Evolutionary conservation across 192 early-diverging fungal species (phyloP), one percentile per base, ranked within the genome.

Genomic region (Gaertneriomyces semiglobifer): DNA sequence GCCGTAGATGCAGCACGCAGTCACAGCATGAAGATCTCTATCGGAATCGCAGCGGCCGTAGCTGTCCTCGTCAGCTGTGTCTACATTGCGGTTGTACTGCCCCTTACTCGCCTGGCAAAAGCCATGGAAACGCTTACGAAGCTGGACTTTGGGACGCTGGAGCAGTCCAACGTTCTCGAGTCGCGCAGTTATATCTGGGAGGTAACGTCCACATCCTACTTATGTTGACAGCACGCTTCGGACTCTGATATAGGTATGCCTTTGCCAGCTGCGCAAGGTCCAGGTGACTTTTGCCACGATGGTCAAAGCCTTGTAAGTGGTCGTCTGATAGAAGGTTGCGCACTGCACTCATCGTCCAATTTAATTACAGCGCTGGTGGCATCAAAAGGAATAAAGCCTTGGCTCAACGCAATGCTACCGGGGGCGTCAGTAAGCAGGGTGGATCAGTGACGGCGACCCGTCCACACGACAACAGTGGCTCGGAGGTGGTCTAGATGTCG

Each of bases 261-360:
- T 57, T 57, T 57, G 11, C 18, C 33, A 57, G 59, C 44, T 60
- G 59, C 18, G 59, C 14, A 60, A 60, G n/a, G 59, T 60, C 10
- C 59, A 60, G 20, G 44, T 43, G 2, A 60, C 59, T n/a, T 60
- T 60, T 38, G 59, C 59, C 41, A 60, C 59, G 12, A 60, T 60
- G 59, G 59, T 60, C 40, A 60, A 60, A 38, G 59, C 59, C 20
- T 60, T 60, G 59, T 60, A 60, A 60, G 59, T 60, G 25, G 25
- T 33, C 2, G 25, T n/a, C 38, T 14, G n/a, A 11, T 14, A 39
- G n/a, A 44, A 1, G 12, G 2, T 12, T 20, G 20, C 12, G 11
- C 1, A 57, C 1, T 12, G 14, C 11, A 57, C 16, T 38, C 20
- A 16, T 38, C 55, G 20, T 16, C 3, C 14, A 57, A 25, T 12